Evolutionary conservation across 306 rosid genomes (phyloP).

Genomic region (Acacia confusa): DNA sequence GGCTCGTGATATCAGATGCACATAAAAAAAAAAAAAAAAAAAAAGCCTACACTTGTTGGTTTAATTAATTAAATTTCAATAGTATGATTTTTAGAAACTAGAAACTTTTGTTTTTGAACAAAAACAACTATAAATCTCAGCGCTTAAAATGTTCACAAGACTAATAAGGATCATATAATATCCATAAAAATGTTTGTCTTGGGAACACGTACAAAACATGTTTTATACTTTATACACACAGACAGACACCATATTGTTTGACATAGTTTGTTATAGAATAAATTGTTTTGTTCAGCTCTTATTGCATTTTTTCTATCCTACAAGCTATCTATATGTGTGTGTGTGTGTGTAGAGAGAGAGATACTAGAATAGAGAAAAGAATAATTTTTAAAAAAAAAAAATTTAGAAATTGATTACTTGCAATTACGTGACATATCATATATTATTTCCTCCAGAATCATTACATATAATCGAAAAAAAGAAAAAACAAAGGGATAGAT

Average conservation of each 20-base stretch:
- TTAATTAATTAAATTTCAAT: background rate
- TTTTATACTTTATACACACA: background rate
- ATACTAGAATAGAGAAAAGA: background rate
- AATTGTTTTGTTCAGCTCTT: background rate
- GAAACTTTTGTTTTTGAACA: background rate
- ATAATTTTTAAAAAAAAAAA: background rate
- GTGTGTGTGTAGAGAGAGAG: too few relatives aligned
- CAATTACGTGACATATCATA: background rate
- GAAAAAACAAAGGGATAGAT: background rate
- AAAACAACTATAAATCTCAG: background rate
- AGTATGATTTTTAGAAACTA: background rate
- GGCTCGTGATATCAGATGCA: too few relatives aligned
- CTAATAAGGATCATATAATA: background rate
- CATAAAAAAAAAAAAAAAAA: too few relatives aligned
- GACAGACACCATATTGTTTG: background rate
- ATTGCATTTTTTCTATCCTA: background rate
- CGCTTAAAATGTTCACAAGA: background rate
- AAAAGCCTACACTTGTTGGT: too few relatives aligned
- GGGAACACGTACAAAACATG: background rate
- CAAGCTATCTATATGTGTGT: too few relatives aligned
- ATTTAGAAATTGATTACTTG: background rate
- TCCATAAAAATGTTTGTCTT: background rate
- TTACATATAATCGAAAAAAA: background rate
- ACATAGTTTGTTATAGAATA: background rate
- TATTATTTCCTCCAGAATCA: background rate